A percentile compares a stretch with the other conserved stretches of the same genome.
phyloP scores from a whole-genome alignment of 1,139 yeast species.

The Suhomyces guaymorum region DNA sequence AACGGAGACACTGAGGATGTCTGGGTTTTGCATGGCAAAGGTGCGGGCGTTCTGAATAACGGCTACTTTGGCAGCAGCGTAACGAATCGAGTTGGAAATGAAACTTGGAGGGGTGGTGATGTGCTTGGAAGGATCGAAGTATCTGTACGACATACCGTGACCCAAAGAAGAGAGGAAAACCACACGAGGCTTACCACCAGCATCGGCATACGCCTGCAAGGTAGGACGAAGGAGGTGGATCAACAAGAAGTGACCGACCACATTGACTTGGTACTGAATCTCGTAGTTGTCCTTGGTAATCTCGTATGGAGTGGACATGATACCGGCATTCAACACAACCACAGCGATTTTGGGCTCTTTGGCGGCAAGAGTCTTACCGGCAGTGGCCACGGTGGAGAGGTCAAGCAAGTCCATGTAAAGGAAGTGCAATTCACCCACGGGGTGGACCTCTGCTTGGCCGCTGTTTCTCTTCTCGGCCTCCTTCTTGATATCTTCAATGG shows the following conservation, averaged over 20 bases:
- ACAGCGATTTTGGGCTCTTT: conserved; percentile 34
- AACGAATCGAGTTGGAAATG: conserved; percentile 34
- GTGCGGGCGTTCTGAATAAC: conserved; percentile 33
- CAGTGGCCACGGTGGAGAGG: conserved; percentile 31
- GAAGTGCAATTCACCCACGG: conserved; percentile 31
- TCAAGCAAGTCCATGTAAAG: conserved; percentile 37
- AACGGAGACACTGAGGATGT: conserved; percentile 34
- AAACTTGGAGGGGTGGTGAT: conserved; percentile 28
- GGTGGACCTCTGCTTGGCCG: conserved; percentile 14
- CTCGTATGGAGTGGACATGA: conserved; percentile 42
- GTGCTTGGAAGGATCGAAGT: conserved; percentile 27
- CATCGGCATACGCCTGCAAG: conserved; percentile 23
- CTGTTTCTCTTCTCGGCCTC: conserved; percentile 49
- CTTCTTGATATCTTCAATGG: conserved; percentile 52
- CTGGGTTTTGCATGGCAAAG: conserved; percentile 31
- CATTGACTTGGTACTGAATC: conserved; percentile 46
- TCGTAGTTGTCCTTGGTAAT: conserved; percentile 41
- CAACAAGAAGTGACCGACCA: conserved; percentile 36
- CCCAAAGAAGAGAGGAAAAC: conserved; percentile 37
- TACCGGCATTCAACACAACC: conserved; percentile 45
- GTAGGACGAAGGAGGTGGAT: conserved; percentile 33
- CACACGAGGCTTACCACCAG: conserved; percentile 32
- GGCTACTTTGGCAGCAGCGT: conserved; percentile 38
- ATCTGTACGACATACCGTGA: conserved; percentile 28
- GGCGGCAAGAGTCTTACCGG: conserved; percentile 27